Base-by-base conservation (phyloP, 2,329 filamentous ascomycete genomes). In the Cercospora canescens region DNA sequence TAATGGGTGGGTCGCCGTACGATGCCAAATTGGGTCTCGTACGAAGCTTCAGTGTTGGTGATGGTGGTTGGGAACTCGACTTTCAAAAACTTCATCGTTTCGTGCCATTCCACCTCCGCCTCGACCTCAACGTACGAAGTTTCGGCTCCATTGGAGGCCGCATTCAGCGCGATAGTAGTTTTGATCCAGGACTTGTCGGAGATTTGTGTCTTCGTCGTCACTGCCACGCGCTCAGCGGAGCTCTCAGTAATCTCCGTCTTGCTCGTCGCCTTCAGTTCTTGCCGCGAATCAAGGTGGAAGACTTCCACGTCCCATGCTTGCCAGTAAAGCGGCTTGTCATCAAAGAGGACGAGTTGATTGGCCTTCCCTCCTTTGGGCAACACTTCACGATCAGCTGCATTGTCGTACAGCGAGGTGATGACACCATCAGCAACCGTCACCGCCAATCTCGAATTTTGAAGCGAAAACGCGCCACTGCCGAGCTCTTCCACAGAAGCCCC, bases 221-320 rank as follows among this genome's bases (percentile, higher is more conserved):
- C 85, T 67, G 92, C 94, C 56, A 94, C 93, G 64, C 89, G 88
- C 78, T 96, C 89, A 0, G 89, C 83, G 66, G 89, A 89, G 63
- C 86, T 81, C 74, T 95, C 92, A 39, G 87, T 82, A 64, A 98
- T 89, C 68, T 83, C 85, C 12, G 92, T 93, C 71, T 88, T 84
- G 68, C 87, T 85, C 18, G 89, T 86, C 14, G 76, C 66, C 6
- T 85, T 76, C 14, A 99, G 84, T 76, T 94, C 91, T 76, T 91
- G 87, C 64, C 93, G 89, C 1, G 93, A 95, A 63, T 96, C 89
- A 28, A 98, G 86, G 74, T 99, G 95, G 81, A 90, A 99, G 30
- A 98, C 94, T 79, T 99, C 95, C 6, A 98, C 94, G 78, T 99
- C 94, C 94, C 94, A 97, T 2, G 93, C 94, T 80, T 97, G 92